phyloP scores from a whole-genome alignment of 495 filamentous ascomycete genomes.

The Aspergillus taichungensis region DNA sequence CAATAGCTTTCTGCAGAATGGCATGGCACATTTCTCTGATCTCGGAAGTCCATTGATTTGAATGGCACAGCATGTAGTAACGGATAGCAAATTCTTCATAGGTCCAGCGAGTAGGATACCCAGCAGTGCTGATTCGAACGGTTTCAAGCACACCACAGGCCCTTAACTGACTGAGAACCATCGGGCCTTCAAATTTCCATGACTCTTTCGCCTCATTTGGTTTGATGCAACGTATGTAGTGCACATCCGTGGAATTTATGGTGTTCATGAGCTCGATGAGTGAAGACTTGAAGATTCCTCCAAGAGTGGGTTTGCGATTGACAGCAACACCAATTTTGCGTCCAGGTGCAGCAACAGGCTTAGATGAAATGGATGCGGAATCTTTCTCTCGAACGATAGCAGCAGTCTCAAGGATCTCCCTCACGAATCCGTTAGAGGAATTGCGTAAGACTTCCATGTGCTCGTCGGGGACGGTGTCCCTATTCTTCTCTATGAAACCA shows the following conservation, averaged over 20 bases:
- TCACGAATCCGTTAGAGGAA: conserved; percentile 80
- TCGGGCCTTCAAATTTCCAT: conserved; percentile 98
- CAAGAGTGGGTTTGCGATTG: conserved; percentile 92
- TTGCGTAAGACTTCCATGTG: conserved; percentile 85
- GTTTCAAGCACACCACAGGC: conserved; percentile 99
- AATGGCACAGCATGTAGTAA: conserved; percentile 98
- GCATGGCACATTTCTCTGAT: conserved; percentile 88
- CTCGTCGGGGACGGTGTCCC: conserved; percentile 97
- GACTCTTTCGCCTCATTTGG: conserved; percentile 94
- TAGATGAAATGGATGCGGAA: conserved; percentile 60
- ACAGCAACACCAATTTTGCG: conserved; percentile 84
- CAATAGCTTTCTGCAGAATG: conserved; percentile 86
- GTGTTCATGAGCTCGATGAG: conserved; percentile 97
- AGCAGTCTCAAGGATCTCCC: conserved; percentile 75
- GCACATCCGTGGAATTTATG: conserved; percentile 95
- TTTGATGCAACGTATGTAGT: conserved; percentile 99
- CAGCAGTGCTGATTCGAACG: conserved; percentile 94
- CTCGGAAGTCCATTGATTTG: conserved; percentile 82
- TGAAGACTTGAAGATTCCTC: conserved; percentile 97
- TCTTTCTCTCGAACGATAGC: conserved; percentile 87
- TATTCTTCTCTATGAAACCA: conserved; percentile 99
- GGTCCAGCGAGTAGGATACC: conserved; percentile 97
- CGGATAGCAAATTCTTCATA: conserved; percentile 97
- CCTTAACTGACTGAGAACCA: conserved; percentile 95
- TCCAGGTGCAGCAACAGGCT: conserved; percentile 55